A percentile compares a stretch with the other conserved stretches of the same genome.
These are phyloP conservation scores for Alternaria arborescens DNA, from an alignment of 2,329 filamentous ascomycete species.

Conservation along the genomic window DNA sequence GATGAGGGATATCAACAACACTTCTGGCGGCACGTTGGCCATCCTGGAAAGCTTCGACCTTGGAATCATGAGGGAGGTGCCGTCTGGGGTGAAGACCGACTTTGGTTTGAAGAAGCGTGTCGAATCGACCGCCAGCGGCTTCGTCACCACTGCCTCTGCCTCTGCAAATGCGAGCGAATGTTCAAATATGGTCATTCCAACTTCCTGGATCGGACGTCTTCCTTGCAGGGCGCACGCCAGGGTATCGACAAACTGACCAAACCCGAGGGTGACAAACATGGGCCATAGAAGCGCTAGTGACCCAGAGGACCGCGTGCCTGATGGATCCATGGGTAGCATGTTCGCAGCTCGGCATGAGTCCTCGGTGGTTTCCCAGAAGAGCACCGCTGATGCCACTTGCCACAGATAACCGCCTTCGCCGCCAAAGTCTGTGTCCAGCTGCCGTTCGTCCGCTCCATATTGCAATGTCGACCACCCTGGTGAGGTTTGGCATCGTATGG, in stretches of 20 bases:
- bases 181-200: conserved; percentile 95
- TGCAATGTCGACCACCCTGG: conserved; percentile 57
- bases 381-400: conserved; percentile 72
- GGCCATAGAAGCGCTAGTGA: conserved; percentile 82
- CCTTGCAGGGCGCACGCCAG: conserved; percentile 89
- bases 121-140: conserved; percentile 78
- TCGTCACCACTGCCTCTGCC: conserved; percentile 86
- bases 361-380: conserved; percentile 77
- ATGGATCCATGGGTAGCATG: conserved; percentile 70
- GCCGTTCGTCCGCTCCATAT: conserved; percentile 56
- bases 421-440: conserved; percentile 59
- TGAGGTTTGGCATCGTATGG: conserved; percentile 87
- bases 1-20: conserved; percentile 85
- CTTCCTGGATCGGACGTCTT: conserved; percentile 79
- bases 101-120: conserved; percentile 55
- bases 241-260: conserved; percentile 89
- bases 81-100: conserved; percentile 54
- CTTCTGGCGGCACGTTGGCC: conserved; percentile 88
- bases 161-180: conserved; percentile 96
- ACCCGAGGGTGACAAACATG: conserved; percentile 71
- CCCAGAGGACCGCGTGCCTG: conserved; percentile 68
- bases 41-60: conserved; percentile 74
- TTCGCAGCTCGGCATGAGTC: conserved; percentile 77
- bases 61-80: conserved; percentile 51
- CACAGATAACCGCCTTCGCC: conserved; percentile 74